Evolutionary conservation across 495 filamentous ascomycete species (phyloP), one percentile per base, ranked within the genome.

Genomic region (Penicillium waksmanii): DNA sequence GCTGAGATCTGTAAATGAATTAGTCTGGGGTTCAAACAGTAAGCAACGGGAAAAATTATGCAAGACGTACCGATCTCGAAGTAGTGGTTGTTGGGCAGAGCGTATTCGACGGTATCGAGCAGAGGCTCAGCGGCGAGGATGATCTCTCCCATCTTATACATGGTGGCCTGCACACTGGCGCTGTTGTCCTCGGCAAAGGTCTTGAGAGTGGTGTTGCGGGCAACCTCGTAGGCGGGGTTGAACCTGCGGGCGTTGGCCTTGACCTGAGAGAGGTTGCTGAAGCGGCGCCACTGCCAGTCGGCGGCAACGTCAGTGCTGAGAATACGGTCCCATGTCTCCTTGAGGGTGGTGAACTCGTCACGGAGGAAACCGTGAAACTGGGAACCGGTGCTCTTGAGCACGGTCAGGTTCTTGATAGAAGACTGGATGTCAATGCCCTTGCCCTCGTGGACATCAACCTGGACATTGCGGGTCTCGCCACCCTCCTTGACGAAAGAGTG

Each of bases 371-470:
- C 89, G 80, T 95, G 89, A 84, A 98, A 98, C 61, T 91, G 91
- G 34, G 93, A 97, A 34, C 91, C 92, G n/a, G 95, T 98, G 80
- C 88, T 93, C 80, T 98, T 98, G 65, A 98, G 87, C 61, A 98
- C 93, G 17, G 92, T 81, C 51, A 98, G 82, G 17, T 88, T 90
- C 55, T 77, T 74, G 68, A 96, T 87, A 31, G 83, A 81, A 58
- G 89, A 90, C 63, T 79, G 82, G 69, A 96, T 82, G 48, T 84
- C 81, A 71, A 97, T 87, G 49, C 89, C 90, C 61, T 82, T 78
- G 53, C 78, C 77, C 63, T 86, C 81, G 55, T 73, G 73, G 1
- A 77, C 78, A 55, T 78, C 75, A 17, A 80, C 77, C 67, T 79
- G 74, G 27, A 78, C 74, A 38, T 75, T 76, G 60, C 95, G 88